Base-by-base conservation (phyloP, 148 eudicot species). In the Chenopodium album region DNA sequence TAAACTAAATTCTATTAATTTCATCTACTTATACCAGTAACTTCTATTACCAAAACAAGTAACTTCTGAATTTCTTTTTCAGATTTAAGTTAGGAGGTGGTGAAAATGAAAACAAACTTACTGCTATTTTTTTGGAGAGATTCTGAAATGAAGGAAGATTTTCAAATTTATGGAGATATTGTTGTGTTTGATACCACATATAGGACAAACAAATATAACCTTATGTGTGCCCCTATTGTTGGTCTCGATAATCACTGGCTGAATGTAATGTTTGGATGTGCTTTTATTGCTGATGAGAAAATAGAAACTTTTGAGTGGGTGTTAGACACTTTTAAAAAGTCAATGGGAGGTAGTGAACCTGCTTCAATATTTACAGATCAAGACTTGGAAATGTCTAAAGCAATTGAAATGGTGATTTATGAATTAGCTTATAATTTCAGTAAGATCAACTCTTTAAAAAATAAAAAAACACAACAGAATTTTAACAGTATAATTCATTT, bases 181-280 rank as follows among this genome's bases (percentile, higher is more conserved):
- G 12, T 63, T 7, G 13, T 77, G 0, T 77, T 77, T 62, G 79
- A 77, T 22, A 77, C 56, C 1, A 63, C 79, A 1, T 77, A 62
- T 11, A n/a, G 71, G 7, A 77, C 71, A 60, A 77, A 77, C 31
- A 62, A 22, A 32, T 77, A 63, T 7, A 59, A 76, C 8, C 29
- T 76, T 14, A 76, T 76, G 4, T 76, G 79, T n/a, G 50, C 10
- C 3, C 16, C 29, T 5, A 1, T 76, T 59, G 70, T 76, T 6
- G 68, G 68, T 2, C 37, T 76, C 50, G 22, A 76, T 29, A 76
- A 76, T 14, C 79, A 76, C 28, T 32, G 69, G 69, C 37, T 34
- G 4, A 29, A 44, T 0, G 62, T 20, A 1, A 19, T 76, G 68
- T 62, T 62, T 31, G 48, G 69, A 2, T 76, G 29, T 37, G 28